Evolutionary conservation across 1,139 yeast genomes (phyloP), one percentile per base, ranked within the genome.

Genomic region (Schwanniomyces etchellsii): DNA sequence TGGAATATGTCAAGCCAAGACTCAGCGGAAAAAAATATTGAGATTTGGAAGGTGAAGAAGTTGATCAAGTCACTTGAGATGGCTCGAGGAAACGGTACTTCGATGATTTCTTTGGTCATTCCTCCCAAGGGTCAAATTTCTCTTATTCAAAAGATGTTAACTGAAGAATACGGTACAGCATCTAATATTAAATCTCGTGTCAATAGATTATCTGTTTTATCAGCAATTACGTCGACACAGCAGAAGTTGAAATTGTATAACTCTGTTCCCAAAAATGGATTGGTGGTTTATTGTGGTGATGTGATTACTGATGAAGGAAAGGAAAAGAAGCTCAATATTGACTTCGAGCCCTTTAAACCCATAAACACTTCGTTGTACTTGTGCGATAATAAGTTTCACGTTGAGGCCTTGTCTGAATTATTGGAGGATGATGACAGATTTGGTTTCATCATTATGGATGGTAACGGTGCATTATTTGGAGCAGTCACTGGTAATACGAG

Each of bases 101-200:
- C 98, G 21, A 91, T 91, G 97, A 91, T 91, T 53, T 88, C 97
- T 20, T 71, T 91, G 57, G 84, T 91, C 49, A 85, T 91, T 42
- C 94, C 98, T 28, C 98, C 98, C 47, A 82, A 77, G 55, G 93
- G 94, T 35, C 98, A 91, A 63, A 82, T 91, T 50, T 74, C 97
- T 11, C 74, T 86, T 50, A 76, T 74, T 39, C 89, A 82, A 53
- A 89, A 85, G 65, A 82, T 85, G 91, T 74, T 91, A 63, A 85
- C 96, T 5, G 98, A 91, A 67, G 98, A 91, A 69, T 89, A 88
- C 61, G 98, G 98, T 59, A 91, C 98, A 13, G 98, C 98, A 4
- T 86, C 96, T 28, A 91, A 91, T 57, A 91, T 91, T 59, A 91
- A 91, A 61, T 89, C 97, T 22, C 83, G 98, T 58, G 98, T 91